Conservation (phyloP, 2,329 filamentous ascomycete genomes). For the Lithohypha guttulata region DNA sequence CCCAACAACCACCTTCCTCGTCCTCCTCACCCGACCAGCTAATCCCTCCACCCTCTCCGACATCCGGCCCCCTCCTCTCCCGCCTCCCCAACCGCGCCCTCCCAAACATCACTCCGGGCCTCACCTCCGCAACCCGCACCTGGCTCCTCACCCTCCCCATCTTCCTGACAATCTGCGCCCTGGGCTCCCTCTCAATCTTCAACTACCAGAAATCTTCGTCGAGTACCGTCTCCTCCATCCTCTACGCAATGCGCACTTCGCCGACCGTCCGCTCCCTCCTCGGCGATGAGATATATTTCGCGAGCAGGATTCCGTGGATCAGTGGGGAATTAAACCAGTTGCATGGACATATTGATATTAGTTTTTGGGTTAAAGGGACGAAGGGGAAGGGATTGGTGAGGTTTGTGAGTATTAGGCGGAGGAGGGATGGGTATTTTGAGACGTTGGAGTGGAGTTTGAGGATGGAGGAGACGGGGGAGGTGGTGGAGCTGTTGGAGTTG, state of each 20-base stretch:
- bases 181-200: slow-evolving; percentile 78
- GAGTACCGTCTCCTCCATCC: slow-evolving; percentile 71
- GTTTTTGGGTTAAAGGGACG: slow-evolving; percentile 75
- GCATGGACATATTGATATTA: slow-evolving; percentile 79
- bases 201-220: slow-evolving; percentile 97
- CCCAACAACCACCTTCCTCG: no score
- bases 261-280: slow-evolving; percentile 62
- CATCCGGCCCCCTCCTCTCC: slow-evolving; percentile 41
- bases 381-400: slow-evolving; percentile 60
- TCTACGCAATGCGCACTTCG: slow-evolving; percentile 84
- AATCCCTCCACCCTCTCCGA: slow-evolving; percentile 40
- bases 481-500: slow-evolving; percentile 58
- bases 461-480: slow-evolving; percentile 51
- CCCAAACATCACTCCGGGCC: slow-evolving; percentile 29
- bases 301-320: slow-evolving; percentile 71
- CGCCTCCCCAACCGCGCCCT: slow-evolving; percentile 44
- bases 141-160: slow-evolving; percentile 69
- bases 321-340: slow-evolving; percentile 83
- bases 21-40: no score
- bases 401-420: slow-evolving; percentile 65
- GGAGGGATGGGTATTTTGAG: slow-evolving; percentile 62
- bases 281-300: slow-evolving; percentile 79
- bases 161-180: slow-evolving; percentile 62
- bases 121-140: slow-evolving; percentile 38
- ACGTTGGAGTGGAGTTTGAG: slow-evolving; percentile 85